Conservation (phyloP, 768 basidiomycete genomes). For the Auriscalpium vulgare region DNA sequence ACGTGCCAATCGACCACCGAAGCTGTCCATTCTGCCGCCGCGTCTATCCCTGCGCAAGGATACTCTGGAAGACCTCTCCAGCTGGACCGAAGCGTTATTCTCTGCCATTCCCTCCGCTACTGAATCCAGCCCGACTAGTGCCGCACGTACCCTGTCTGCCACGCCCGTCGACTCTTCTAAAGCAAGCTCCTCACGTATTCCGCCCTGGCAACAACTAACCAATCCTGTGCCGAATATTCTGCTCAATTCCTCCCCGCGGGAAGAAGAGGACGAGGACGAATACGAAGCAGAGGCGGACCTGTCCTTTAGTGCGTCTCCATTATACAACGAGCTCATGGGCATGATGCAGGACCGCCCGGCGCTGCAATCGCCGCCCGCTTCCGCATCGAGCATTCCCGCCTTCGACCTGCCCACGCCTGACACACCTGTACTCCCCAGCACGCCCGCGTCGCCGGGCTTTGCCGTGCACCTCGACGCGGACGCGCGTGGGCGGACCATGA, state of each 20-base stretch:
- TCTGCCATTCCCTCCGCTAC: conserved; percentile 11
- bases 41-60: conserved; percentile 14
- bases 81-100: conserved; percentile 14
- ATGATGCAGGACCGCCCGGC: conserved; percentile 12
- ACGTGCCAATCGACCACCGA: neutral
- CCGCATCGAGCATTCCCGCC: neutral
- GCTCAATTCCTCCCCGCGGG: neutral
- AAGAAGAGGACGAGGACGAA: neutral
- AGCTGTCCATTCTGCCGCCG: conserved; percentile 12
- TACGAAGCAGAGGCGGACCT: neutral
- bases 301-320: conserved; percentile 8
- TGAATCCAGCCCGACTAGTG: neutral
- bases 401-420: neutral
- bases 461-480: neutral
- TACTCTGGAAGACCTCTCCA: conserved; percentile 11
- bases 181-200: neutral
- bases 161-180: neutral
- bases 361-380: neutral
- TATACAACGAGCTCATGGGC: conserved; percentile 16
- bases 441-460: neutral
- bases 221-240: neutral
- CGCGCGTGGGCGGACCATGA: neutral
- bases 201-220: neutral
- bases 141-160: neutral
- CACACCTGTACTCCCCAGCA: neutral